Evolutionary conservation across 2,329 filamentous ascomycete genomes (phyloP).

Genomic region (Polychaeton citri): DNA sequence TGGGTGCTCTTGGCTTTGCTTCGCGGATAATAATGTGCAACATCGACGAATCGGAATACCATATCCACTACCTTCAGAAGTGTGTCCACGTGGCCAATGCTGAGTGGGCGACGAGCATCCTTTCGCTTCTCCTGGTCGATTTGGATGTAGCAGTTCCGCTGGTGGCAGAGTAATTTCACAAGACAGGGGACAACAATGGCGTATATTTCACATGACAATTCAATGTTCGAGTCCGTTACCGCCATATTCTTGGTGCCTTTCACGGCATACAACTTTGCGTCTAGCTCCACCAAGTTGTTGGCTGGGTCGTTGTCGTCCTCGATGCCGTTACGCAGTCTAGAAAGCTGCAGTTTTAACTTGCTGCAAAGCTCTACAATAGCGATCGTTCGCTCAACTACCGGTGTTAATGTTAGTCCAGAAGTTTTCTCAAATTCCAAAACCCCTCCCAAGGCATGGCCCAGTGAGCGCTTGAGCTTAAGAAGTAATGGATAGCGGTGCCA

Average conservation of each 20-base stretch:
- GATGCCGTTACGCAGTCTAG: not conserved
- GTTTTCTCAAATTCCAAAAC: no score
- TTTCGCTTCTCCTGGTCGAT: not conserved
- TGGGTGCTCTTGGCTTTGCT: no score
- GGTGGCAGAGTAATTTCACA: not conserved
- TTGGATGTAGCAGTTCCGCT: not conserved
- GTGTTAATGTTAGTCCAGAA: no score
- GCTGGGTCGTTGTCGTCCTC: not conserved
- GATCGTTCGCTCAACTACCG: no score
- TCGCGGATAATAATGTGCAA: no score
- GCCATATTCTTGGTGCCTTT: not conserved
- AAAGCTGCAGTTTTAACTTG: not conserved
- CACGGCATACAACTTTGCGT: not conserved
- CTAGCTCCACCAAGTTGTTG: not conserved
- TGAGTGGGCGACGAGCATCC: not conserved
- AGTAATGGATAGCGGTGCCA: not conserved
- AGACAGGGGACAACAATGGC: not conserved
- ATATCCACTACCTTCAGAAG: no score
- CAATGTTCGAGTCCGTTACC: not conserved
- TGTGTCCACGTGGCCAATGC: not conserved
- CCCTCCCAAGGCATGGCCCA: no score
- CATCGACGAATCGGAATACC: no score
- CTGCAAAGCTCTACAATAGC: not conserved
- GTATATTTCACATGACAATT: not conserved
- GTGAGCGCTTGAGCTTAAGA: not conserved